Percentiles rank a stretch among this genome's conserved stretches.
Evolutionary conservation across 1,284 basidiomycete species (phyloP).

Genomic region (Limonomyces culmigenus): DNA sequence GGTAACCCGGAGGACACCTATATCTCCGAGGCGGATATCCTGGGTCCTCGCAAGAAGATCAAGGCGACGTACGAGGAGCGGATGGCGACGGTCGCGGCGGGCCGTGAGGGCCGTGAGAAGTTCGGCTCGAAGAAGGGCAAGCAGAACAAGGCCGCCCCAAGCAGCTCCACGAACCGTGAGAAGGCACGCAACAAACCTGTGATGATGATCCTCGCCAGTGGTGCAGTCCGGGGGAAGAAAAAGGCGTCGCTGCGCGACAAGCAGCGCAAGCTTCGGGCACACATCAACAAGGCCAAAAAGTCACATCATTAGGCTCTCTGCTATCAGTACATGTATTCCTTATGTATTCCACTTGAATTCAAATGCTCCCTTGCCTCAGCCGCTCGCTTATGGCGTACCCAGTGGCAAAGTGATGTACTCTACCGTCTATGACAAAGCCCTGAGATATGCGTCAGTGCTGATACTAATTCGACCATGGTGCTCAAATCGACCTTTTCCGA

Average conservation of each 20-base stretch:
- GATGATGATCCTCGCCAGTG: conserved; percentile 79
- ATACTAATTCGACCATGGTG: background rate
- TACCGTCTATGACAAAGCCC: conserved; percentile 1
- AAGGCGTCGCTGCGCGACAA: conserved; percentile 79
- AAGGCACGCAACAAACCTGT: conserved; percentile 85
- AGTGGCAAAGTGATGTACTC: conserved; percentile 1
- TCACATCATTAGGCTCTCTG: conserved; percentile 17
- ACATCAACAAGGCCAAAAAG: conserved; percentile 59
- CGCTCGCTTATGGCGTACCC: background rate
- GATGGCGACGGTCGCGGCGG: conserved; percentile 82
- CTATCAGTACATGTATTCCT: too few species aligned
- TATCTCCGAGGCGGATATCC: conserved; percentile 82
- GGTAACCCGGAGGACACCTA: conserved; percentile 42
- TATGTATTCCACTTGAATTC: too few species aligned
- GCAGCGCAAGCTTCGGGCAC: conserved; percentile 58
- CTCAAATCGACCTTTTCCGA: background rate
- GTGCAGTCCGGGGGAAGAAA: conserved; percentile 69
- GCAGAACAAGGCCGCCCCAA: conserved; percentile 65
- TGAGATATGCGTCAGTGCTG: background rate
- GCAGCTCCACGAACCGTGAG: conserved; percentile 78
- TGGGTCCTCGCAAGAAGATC: conserved; percentile 86
- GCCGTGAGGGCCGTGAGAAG: conserved; percentile 91
- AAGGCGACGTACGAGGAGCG: conserved; percentile 94
- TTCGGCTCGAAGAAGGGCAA: conserved; percentile 84
- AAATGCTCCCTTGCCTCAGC: background rate